Conservation (phyloP, 2,329 filamentous ascomycete species). For the Sclerotiophoma versabilis region DNA sequence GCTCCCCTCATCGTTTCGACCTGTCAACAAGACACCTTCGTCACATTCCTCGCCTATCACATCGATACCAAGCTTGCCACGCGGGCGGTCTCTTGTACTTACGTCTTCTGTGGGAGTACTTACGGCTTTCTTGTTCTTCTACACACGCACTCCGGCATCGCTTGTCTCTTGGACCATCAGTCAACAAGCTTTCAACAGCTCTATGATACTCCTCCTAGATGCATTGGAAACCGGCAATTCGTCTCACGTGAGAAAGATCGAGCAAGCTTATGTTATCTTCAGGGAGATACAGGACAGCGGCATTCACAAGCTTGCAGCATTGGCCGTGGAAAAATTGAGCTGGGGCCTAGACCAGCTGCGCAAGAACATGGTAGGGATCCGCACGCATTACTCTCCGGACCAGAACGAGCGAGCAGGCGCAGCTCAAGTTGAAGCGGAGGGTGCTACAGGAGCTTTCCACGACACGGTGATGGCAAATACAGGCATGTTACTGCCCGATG, state of each 20-base stretch:
- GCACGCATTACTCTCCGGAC: constrained; percentile 8
- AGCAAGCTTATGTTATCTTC: constrained; percentile 54
- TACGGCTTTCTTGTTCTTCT: constrained; percentile 57
- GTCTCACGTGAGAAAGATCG: constrained; percentile 41
- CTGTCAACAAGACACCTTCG: constrained; percentile 21
- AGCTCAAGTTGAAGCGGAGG: constrained; percentile 23
- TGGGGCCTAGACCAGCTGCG: constrained; percentile 37
- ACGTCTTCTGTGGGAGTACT: constrained; percentile 53
- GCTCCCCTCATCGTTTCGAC: constrained; percentile 17
- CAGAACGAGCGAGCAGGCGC: constrained; percentile 14
- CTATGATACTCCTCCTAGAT: constrained; percentile 58
- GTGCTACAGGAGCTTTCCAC: constrained; percentile 21
- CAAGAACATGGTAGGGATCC: constrained; percentile 19
- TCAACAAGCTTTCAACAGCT: constrained; percentile 60
- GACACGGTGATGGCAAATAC: constrained; percentile 57
- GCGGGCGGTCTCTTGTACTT: constrained; percentile 52
- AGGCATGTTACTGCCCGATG: constrained; percentile 58
- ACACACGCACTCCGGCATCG: constrained; percentile 52
- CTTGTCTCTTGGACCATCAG: constrained; percentile 58
- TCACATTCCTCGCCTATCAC: constrained; percentile 24
- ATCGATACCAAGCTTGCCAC: constrained; percentile 29
- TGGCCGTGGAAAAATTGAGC: constrained; percentile 53
- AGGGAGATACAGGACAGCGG: constrained; percentile 51
- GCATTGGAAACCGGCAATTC: constrained; percentile 53
- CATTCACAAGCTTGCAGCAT: constrained; percentile 55